Base-by-base conservation (phyloP, 306 rosid genomes). In the Arachis stenosperma region DNA sequence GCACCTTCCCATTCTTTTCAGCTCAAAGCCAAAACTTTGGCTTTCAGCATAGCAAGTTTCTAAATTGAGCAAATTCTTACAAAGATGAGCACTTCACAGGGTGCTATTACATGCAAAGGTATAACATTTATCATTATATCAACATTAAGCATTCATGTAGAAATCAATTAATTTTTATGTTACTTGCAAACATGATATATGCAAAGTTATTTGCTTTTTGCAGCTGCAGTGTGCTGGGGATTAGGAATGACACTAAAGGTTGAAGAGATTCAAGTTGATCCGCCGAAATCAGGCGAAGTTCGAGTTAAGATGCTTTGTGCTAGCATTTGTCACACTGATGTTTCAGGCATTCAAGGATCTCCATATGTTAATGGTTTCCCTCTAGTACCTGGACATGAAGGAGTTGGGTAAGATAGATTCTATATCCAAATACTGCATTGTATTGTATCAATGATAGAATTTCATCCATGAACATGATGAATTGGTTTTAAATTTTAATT, bases 151-250 rank as follows among this genome's bases (percentile, higher is more conserved):
- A 50, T 10, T 22, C 17, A 14, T 6, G 5, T 50, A 6, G n/a
- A 14, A 2, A 11, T 50, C 55, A 2, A 11, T 50, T 14, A 50
- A 11, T 13, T 50, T 50, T 50, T 22, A 50, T 50, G 55, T 50
- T 11, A 13, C 6, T 50, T 50, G 0, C 55, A 50, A 13, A 46
- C 51, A 1, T 46, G 9, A 1, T 46, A 8, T 8, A 46, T 46
- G 46, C 46, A 42, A 42, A 6, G 7, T 42, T 42, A 46, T 50
- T 50, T 50, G 4, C 17, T 14, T 11, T 12, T 50, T 71, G 61
- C 0, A 83, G 84, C 77, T n/a, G 82, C 71, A 30, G 78, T 84
- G 22, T 84, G 87, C 29, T 80, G 84, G 87, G 84, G 80, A 12
- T 1, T 22, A 1, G 84, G 75, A 4, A 75, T 76, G 47, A 42